Percentiles rank a stretch among this genome's conserved stretches.
phyloP scores from a whole-genome alignment of 2,329 filamentous ascomycete species.

The Ophiosphaerella korrae region DNA sequence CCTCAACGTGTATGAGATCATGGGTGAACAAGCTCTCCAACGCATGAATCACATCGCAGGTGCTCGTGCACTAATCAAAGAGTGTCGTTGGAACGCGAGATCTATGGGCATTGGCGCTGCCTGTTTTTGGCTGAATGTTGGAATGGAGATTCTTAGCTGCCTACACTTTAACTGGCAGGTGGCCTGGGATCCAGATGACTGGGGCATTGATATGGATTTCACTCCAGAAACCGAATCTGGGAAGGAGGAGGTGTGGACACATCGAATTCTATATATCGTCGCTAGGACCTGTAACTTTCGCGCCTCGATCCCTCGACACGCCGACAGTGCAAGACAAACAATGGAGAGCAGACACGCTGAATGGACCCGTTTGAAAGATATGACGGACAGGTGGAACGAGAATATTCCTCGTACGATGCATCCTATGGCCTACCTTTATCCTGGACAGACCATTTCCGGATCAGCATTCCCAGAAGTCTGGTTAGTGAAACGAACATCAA shows the following conservation, averaged over 20 bases:
- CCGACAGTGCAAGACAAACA: constrained; percentile 64
- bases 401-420: constrained; percentile 84
- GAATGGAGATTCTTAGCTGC: constrained; percentile 87
- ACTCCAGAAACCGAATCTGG: constrained; percentile 61
- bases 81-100: constrained; percentile 85
- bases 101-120: constrained; percentile 80
- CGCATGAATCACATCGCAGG: constrained; percentile 91
- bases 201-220: constrained; percentile 84
- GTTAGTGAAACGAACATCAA: constrained; percentile 81
- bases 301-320: constrained; percentile 67
- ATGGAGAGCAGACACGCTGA: constrained; percentile 70
- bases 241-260: constrained; percentile 83
- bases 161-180: constrained; percentile 85
- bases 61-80: constrained; percentile 82
- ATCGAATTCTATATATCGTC: constrained; percentile 85
- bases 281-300: constrained; percentile 88
- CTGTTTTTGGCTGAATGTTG: constrained; percentile 93
- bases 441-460: constrained; percentile 68
- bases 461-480: constrained; percentile 88
- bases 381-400: constrained; percentile 83
- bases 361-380: constrained; percentile 79
- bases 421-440: constrained; percentile 76
- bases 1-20: constrained; percentile 90
- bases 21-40: constrained; percentile 78
- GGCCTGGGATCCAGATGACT: constrained; percentile 87